A percentile compares a stretch with the other conserved stretches of the same genome.
Evolutionary conservation across 108 stramenopile genomes (phyloP).

Genomic region (Nitzschia sp.): DNA sequence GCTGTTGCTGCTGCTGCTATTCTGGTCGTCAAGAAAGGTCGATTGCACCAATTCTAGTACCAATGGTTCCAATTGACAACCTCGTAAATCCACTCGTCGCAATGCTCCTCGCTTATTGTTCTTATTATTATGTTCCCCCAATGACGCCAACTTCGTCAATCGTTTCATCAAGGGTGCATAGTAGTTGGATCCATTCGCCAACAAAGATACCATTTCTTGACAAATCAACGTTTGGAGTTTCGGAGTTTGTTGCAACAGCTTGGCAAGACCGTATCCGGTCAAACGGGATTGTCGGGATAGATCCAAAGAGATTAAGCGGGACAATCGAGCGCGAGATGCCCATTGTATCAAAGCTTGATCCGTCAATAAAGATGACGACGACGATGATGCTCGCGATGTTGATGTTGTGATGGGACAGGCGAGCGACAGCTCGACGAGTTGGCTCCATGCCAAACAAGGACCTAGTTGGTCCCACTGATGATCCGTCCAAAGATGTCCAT

Average conservation of each 20-base stretch:
- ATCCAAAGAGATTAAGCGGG: background rate
- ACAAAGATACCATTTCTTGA: background rate
- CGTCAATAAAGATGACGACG: slow-evolving; percentile 3
- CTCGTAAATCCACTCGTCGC: slow-evolving; percentile 1
- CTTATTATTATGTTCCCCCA: too few relatives aligned
- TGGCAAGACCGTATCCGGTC: background rate
- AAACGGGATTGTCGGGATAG: background rate
- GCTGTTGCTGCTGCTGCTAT: too few relatives aligned
- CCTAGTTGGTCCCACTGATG: slow-evolving; percentile 7
- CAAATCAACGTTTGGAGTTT: background rate
- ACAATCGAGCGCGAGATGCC: background rate
- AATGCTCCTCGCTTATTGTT: background rate
- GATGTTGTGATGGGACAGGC: too few relatives aligned
- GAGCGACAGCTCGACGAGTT: background rate
- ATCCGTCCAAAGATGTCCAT: background rate
- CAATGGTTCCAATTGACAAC: background rate
- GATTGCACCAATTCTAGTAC: background rate
- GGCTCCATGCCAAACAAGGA: background rate
- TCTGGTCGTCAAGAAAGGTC: too few relatives aligned
- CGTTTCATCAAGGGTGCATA: background rate
- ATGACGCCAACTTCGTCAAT: background rate
- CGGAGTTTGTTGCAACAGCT: background rate
- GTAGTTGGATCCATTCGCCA: background rate
- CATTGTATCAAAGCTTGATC: background rate
- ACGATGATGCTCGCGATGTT: too few relatives aligned